phyloP scores from a whole-genome alignment of 2,329 filamentous ascomycete species.

The Cadophora sp. region DNA sequence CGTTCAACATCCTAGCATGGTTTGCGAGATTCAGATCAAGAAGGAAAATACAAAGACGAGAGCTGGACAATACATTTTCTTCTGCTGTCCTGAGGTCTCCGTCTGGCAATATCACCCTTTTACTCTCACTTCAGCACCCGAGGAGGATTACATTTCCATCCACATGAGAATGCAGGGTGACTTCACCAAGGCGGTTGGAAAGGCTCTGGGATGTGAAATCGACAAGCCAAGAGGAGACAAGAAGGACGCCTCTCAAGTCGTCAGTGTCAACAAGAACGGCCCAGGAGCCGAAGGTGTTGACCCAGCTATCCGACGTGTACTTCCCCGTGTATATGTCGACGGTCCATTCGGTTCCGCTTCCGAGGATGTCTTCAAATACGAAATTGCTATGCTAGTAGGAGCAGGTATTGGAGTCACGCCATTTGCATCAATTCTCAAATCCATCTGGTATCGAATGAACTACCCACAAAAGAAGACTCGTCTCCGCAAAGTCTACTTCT shows the following conservation, averaged over 20 bases:
- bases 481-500: constrained; percentile 87
- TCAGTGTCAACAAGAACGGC: constrained; percentile 68
- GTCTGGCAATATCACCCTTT: constrained; percentile 91
- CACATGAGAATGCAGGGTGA: constrained; percentile 85
- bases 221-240: constrained; percentile 59
- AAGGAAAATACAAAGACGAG: constrained; percentile 84
- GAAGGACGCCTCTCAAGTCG: constrained; percentile 67
- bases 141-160: constrained; percentile 89
- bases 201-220: constrained; percentile 77
- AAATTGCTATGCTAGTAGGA: constrained; percentile 79
- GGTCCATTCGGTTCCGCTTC: constrained; percentile 87
- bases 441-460: constrained; percentile 93
- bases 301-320: constrained; percentile 72
- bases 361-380: constrained; percentile 90
- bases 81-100: constrained; percentile 85
- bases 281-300: constrained; percentile 61
- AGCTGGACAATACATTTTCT: constrained; percentile 87
- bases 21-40: constrained; percentile 91
- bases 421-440: constrained; percentile 86
- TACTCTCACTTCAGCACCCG: constrained; percentile 83
- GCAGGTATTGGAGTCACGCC: constrained; percentile 88
- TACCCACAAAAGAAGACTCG: constrained; percentile 81
- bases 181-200: constrained; percentile 75
- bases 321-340: constrained; percentile 83
- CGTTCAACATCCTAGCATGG: constrained; percentile 86